Evolutionary conservation across 345 rosid species (phyloP).

Genomic region (Salix dunnii): DNA sequence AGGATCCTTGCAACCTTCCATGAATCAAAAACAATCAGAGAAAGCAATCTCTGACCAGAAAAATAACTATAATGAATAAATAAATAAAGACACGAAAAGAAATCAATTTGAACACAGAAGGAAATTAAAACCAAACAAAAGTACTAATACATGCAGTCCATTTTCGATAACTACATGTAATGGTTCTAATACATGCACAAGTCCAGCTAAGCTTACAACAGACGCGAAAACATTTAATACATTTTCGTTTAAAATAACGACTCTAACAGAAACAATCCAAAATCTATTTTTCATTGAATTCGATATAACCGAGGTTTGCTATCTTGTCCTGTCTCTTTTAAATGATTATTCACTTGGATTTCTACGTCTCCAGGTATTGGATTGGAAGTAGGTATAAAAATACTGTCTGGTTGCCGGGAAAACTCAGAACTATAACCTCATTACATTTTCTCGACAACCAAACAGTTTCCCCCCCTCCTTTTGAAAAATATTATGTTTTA

Average conservation of each 20-base stretch:
- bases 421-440: not conserved
- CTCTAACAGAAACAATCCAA: slow-evolving; percentile 2
- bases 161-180: too few species aligned
- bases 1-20: slow-evolving; percentile 27
- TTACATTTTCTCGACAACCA: slow-evolving; percentile 14
- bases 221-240: slow-evolving; percentile 8
- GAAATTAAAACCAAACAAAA: not conserved
- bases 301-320: slow-evolving; percentile 19
- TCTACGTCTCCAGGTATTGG: slow-evolving; percentile 15
- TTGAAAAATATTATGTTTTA: too few species aligned
- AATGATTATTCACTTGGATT: slow-evolving; percentile 10
- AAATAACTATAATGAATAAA: not conserved
- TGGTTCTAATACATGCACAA: not conserved
- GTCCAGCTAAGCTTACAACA: not conserved
- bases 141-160: not conserved
- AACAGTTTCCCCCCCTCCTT: not conserved
- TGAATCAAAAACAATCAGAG: slow-evolving; percentile 3
- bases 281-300: slow-evolving; percentile 15
- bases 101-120: not conserved
- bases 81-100: not conserved
- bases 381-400: not conserved
- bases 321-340: not conserved
- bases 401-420: slow-evolving; percentile 15
- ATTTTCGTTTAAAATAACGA: not conserved
- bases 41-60: not conserved